These are phyloP conservation scores for Candida namnaoensis DNA, from an alignment of 805 yeast species.

Conservation along the genomic window DNA sequence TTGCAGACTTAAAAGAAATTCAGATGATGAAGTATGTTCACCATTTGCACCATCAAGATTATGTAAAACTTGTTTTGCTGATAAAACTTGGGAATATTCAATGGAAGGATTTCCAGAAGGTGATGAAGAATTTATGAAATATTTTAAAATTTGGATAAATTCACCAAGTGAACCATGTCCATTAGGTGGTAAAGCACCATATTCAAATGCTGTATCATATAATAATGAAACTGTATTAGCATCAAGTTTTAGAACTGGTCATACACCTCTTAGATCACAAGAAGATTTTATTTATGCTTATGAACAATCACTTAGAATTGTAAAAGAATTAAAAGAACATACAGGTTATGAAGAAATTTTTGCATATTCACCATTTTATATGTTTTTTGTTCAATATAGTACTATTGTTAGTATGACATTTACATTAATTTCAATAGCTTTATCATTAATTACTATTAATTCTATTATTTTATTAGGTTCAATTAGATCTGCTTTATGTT, in stretches of 20 bases:
- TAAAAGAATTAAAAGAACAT: constrained; percentile 38
- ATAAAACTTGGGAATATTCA: constrained; percentile 55
- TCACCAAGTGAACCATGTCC: constrained; percentile 89
- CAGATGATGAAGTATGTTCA: constrained; percentile 49
- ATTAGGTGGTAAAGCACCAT: constrained; percentile 92
- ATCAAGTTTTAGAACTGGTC: constrained; percentile 73
- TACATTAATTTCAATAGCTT: constrained; percentile 42
- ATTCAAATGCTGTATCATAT: constrained; percentile 47
- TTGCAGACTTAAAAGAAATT: constrained; percentile 57
- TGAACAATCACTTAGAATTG: constrained; percentile 59
- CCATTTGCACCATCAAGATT: constrained; percentile 59
- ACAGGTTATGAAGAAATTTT: constrained; percentile 46
- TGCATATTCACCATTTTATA: constrained; percentile 90
- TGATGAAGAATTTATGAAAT: constrained; percentile 57
- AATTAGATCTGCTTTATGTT: constrained; percentile 42
- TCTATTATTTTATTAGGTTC: constrained; percentile 62
- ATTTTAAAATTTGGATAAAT: constrained; percentile 73
- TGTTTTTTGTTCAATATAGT: constrained; percentile 84
- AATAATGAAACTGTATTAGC: constrained; percentile 37
- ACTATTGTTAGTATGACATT: constrained; percentile 55
- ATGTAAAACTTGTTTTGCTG: constrained; percentile 66
- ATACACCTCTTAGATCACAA: constrained; percentile 73
- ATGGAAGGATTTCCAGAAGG: constrained; percentile 83
- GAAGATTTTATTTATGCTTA: constrained; percentile 77
- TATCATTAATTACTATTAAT: constrained; percentile 39